phyloP scores from a whole-genome alignment of 2,329 filamentous ascomycete genomes.

The Elsinoe fawcettii region DNA sequence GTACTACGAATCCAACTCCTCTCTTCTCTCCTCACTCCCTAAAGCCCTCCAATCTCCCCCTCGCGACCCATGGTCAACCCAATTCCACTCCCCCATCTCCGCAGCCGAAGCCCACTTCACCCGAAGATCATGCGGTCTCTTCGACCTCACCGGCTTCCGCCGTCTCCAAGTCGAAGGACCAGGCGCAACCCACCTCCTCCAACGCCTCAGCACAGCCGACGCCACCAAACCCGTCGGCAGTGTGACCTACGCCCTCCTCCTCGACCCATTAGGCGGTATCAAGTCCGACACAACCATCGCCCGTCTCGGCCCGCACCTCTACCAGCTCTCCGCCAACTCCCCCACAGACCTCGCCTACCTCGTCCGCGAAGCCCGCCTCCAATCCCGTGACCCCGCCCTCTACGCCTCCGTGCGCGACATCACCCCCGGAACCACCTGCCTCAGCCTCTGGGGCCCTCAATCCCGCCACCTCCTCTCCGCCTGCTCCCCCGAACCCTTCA shows the following conservation, averaged over 20 bases:
- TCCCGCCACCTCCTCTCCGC: slow-evolving; percentile 44
- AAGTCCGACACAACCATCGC: slow-evolving; percentile 52
- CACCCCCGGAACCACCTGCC: slow-evolving; percentile 52
- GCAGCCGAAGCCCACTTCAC: slow-evolving; percentile 59
- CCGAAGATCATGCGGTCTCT: slow-evolving; percentile 54
- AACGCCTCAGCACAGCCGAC: slow-evolving; percentile 46
- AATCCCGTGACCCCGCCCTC: slow-evolving; percentile 35
- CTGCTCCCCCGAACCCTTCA: slow-evolving; percentile 42
- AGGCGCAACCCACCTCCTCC: slow-evolving; percentile 48
- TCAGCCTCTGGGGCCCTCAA: slow-evolving; percentile 56
- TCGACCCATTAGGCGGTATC: slow-evolving; percentile 48
- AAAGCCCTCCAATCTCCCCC: slow-evolving; percentile 47
- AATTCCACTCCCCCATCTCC: slow-evolving; percentile 51
- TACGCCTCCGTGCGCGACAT: slow-evolving; percentile 51
- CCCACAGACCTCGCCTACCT: slow-evolving; percentile 50
- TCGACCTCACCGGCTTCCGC: slow-evolving; percentile 54
- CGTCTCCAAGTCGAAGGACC: slow-evolving; percentile 52
- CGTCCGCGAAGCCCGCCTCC: slow-evolving; percentile 44
- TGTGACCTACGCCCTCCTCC: slow-evolving; percentile 50
- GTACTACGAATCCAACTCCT: slow-evolving; percentile 53
- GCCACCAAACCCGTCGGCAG: slow-evolving; percentile 41
- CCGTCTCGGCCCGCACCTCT: slow-evolving; percentile 43
- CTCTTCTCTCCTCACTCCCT: slow-evolving; percentile 46
- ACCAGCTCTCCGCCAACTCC: slow-evolving; percentile 52
- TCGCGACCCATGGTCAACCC: slow-evolving; percentile 52